Percentiles rank a stretch among this genome's conserved stretches.
Conservation (phyloP, 257 asterid species). For the Lantana camara region DNA sequence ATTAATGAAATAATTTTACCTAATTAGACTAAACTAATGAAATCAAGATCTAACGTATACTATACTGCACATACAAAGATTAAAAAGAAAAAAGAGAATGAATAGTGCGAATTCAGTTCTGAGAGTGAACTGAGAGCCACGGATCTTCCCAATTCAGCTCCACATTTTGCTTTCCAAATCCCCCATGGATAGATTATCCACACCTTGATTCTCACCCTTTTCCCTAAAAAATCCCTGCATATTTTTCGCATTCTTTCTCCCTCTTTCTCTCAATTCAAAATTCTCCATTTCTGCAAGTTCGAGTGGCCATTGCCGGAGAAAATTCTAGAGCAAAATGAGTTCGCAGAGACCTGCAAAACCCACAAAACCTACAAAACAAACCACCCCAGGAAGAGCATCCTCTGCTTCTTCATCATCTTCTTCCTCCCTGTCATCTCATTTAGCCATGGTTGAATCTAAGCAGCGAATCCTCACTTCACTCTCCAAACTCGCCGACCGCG, state of each 20-base stretch:
- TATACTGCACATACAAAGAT: background rate
- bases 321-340: conserved; percentile 33
- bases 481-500: conserved; percentile 93
- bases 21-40: too few species aligned
- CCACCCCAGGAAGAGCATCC: conserved; percentile 48
- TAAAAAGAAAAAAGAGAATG: background rate
- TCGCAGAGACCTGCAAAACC: conserved; percentile 75
- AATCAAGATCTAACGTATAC: background rate
- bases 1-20: too few species aligned
- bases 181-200: conserved; percentile 34
- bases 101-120: background rate
- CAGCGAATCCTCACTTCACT: conserved; percentile 86
- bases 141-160: conserved; percentile 40
- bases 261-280: conserved; percentile 17
- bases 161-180: conserved; percentile 39
- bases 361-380: conserved; percentile 63
- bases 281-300: conserved; percentile 12
- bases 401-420: conserved; percentile 56
- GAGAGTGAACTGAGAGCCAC: conserved; percentile 31
- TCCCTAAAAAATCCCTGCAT: background rate
- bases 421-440: conserved; percentile 77
- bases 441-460: conserved; percentile 95
- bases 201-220: conserved; percentile 23
- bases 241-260: conserved; percentile 16
- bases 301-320: background rate